Evolutionary conservation across 2,329 filamentous ascomycete genomes (phyloP), one percentile per base, ranked within the genome.

Genomic region (Colletotrichum sp.): DNA sequence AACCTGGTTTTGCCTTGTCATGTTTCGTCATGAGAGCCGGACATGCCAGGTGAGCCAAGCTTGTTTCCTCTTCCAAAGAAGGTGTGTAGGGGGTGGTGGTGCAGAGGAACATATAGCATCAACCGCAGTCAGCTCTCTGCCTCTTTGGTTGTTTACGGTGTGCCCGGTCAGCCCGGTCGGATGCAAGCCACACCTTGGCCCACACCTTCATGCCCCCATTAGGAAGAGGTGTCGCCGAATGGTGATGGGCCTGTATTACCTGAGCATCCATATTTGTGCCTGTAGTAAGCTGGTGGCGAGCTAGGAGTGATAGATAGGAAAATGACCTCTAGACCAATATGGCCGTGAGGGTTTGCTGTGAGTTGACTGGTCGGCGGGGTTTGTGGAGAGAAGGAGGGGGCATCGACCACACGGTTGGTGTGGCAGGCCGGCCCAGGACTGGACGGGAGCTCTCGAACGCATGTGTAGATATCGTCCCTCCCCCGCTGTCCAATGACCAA

Each of bases 141-240:
- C 4, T 43, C 59, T 64, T 63, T 39, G 30, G 39, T n/a, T 43
- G 16, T 26, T 21, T 63, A 28, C 66, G 71, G 71, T 64, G 48
- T 66, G 68, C 34, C 68, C 67, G 72, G 72, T 60, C 48, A 74
- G 67, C 72, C 67, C 48, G 34, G 72, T 61, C 60, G 34, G 72
- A 68, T 64, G 39, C 70, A 72, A 28, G 43, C 28, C 69, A 75
- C 52, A 64, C 43, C 55, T 59, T 61, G 32, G 28, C 4, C 30
- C 69, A 75, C 52, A 64, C 57, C 55, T 59, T 61, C 57, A 30
- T 7, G 12, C 18, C 73, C 63, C 18, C 7, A 26, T 73, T 24
- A 57, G 73, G 69, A 63, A 55, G 69, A 34, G 36, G 12, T 60
- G 68, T 63, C 36, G 13, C n/a, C 39, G 48, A 16, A 34, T 18